These are phyloP conservation scores for Sabuloglossum arenarium DNA, from an alignment of 495 filamentous ascomycete genomes.

Conservation along the genomic window DNA sequence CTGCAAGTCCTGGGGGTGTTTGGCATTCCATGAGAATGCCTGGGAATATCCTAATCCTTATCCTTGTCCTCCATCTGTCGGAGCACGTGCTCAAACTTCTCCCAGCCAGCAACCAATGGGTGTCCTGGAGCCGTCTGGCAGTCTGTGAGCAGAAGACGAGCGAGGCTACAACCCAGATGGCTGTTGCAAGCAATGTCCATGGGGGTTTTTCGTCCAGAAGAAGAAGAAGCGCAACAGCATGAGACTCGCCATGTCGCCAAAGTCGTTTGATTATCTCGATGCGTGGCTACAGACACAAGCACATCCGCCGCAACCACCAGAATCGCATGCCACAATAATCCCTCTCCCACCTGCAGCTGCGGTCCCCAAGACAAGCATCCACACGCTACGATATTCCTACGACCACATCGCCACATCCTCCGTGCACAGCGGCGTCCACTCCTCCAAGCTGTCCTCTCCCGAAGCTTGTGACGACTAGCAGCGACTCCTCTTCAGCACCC, in stretches of 20 bases:
- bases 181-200: too few relatives aligned
- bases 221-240: too few relatives aligned
- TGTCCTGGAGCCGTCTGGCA: too few relatives aligned
- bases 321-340: constrained; percentile 13
- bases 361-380: neutral
- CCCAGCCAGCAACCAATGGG: too few relatives aligned
- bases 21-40: too few relatives aligned
- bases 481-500: neutral
- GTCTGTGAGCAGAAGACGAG: too few relatives aligned
- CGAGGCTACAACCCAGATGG: too few relatives aligned
- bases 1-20: too few relatives aligned
- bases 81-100: too few relatives aligned
- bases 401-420: neutral
- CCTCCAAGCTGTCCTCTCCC: neutral
- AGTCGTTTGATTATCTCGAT: neutral
- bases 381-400: neutral
- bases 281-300: constrained; percentile 5
- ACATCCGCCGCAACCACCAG: constrained; percentile 32
- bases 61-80: too few relatives aligned
- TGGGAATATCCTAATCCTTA: too few relatives aligned
- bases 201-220: too few relatives aligned
- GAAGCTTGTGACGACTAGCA: neutral
- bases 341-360: constrained; percentile 8
- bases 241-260: neutral
- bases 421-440: neutral